Evolutionary conservation across 2,329 filamentous ascomycete genomes (phyloP).

Genomic region (Hypomyces perniciosus): DNA sequence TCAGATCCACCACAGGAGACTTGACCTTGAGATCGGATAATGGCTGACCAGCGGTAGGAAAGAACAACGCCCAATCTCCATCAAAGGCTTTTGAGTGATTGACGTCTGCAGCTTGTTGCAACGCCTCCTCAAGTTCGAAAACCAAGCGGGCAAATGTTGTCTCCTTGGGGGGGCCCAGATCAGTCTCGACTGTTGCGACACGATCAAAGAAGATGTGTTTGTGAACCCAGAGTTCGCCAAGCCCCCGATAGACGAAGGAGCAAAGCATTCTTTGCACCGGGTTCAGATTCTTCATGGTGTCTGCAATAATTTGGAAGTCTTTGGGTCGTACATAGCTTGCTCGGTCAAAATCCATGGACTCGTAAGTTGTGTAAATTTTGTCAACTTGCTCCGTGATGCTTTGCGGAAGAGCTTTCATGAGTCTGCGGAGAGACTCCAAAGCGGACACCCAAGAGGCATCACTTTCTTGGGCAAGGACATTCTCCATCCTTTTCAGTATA

Average conservation of each 20-base stretch:
- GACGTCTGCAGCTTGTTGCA: background rate
- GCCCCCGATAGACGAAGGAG: slow-evolving; percentile 30
- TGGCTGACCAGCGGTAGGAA: no score
- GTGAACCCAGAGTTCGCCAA: slow-evolving; percentile 12
- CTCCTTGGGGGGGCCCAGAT: background rate
- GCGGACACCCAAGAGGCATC: slow-evolving; percentile 6
- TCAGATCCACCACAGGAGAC: slow-evolving; percentile 17
- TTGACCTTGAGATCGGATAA: background rate
- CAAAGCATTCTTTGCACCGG: slow-evolving; percentile 25
- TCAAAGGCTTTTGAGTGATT: background rate
- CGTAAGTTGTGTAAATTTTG: background rate
- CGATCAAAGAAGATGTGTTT: background rate
- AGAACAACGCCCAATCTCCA: background rate
- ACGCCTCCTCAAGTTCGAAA: no score
- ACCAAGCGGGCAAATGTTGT: background rate
- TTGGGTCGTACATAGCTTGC: slow-evolving; percentile 29
- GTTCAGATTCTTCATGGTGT: slow-evolving; percentile 23
- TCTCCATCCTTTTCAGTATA: slow-evolving; percentile 21
- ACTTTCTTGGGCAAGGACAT: slow-evolving; percentile 18
- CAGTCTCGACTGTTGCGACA: background rate
- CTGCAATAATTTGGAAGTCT: slow-evolving; percentile 20
- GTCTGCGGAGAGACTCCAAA: slow-evolving; percentile 13
- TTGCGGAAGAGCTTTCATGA: slow-evolving; percentile 19
- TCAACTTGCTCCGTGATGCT: slow-evolving; percentile 17
- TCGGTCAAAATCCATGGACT: slow-evolving; percentile 30